Conservation (phyloP, 495 filamentous ascomycete genomes). For the Aspergillus conjunctus region DNA sequence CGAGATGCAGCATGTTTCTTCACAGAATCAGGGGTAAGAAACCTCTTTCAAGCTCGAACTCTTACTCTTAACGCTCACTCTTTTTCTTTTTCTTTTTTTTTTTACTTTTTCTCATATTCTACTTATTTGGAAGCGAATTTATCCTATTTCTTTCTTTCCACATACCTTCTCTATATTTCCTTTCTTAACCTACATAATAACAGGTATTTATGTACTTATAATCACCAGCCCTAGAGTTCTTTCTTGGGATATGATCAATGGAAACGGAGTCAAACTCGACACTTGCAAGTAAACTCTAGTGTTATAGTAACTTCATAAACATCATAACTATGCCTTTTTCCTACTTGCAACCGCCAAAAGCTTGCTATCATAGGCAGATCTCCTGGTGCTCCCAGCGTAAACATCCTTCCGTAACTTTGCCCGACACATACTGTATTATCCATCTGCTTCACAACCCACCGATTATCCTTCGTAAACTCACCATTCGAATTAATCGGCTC, state of each 20-base stretch:
- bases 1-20: constrained; percentile 60
- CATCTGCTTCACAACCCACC: no score
- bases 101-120: constrained; percentile 4
- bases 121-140: constrained; percentile 2
- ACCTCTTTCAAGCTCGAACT: constrained; percentile 13
- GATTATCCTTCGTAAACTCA: no score
- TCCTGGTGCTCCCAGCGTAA: no score
- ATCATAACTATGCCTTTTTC: no score
- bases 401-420: no score
- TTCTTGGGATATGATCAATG: constrained; percentile 8
- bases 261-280: constrained; percentile 8
- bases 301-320: no score
- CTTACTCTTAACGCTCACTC: constrained; percentile 11
- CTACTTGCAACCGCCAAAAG: no score
- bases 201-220: constrained; percentile 15
- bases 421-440: no score
- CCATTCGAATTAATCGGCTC: no score
- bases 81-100: constrained; percentile 5
- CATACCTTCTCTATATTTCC: constrained; percentile 7
- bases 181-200: constrained; percentile 5
- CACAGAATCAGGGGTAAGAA: constrained; percentile 19
- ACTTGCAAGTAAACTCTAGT: neutral
- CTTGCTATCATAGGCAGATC: no score
- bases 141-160: constrained; percentile 9
- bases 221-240: constrained; percentile 1